Base-by-base conservation (phyloP, 2,329 filamentous ascomycete genomes). In the Myriosclerotinia scirpicola region DNA sequence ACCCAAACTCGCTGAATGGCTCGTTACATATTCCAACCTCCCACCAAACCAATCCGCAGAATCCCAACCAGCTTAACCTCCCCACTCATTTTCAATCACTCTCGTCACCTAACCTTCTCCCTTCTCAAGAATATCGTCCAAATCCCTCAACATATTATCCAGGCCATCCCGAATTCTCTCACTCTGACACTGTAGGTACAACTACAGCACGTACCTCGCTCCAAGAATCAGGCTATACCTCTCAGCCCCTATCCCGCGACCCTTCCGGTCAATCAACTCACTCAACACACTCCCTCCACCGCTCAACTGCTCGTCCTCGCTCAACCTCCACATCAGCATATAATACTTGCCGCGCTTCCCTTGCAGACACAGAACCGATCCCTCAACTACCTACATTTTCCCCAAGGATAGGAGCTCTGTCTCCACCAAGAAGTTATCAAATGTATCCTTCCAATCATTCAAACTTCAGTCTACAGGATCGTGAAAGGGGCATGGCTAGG, bases 171-270 rank as follows among this genome's bases (percentile, higher is more conserved):
- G 74, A 79, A 78, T 56, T 82, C 77, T 61, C 79, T 0, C 80
- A 70, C 79, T 50, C 58, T 3, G 58, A 61, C 0, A 61, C 44
- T 15, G 38, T 36, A 1, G n/a, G 44, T 12, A 38, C 14, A 26
- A 50, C 30, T 22, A 61, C 44, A 5, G 5, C 58, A 0, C 58
- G 34, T 1, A 61, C 81, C 17, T 82, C 54, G 5, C 82, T 79
- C 79, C 62, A 44, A 69, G 71, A 67, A 72, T 77, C 26, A n/a
- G 81, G 81, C 5, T 83, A 84, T 71, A 78, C 79, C 36, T 82
- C 81, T 9, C 79, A 83, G 68, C 82, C 83, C 6, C 83, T 84
- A 80, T 81, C 81, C 1, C 80, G 82, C 4, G 75, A 83, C 67
- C 71, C 78, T 0, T 82, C 82, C 53, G 75, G 77, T 12, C 78